Percentiles rank a stretch among this genome's conserved stretches.
Conservation (phyloP, 2,329 filamentous ascomycete genomes). For the Cladophialophora chaetospira region DNA sequence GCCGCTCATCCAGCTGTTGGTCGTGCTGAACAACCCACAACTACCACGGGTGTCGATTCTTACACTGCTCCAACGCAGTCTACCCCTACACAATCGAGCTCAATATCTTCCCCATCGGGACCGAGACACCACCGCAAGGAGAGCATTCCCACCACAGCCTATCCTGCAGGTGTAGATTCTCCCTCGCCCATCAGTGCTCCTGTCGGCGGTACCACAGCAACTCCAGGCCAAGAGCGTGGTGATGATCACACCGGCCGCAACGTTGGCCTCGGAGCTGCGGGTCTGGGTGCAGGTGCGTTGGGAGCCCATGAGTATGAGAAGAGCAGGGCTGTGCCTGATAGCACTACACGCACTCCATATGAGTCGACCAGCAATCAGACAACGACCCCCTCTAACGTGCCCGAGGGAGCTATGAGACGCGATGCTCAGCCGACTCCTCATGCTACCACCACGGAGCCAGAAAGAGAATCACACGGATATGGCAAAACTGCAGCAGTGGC, state of each 20-base stretch:
- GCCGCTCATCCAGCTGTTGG: conserved; percentile 7
- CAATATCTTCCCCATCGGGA: background rate
- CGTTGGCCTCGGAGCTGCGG: conserved; percentile 17
- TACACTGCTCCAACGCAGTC: conserved; percentile 25
- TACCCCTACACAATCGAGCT: conserved; percentile 12
- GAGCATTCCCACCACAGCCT: conserved; percentile 33
- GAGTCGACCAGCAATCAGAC: background rate
- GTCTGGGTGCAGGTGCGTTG: conserved; percentile 21
- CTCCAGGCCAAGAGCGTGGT: conserved; percentile 1
- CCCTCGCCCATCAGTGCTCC: conserved; percentile 29
- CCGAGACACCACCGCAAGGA: conserved; percentile 26
- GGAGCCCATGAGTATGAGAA: conserved; percentile 16
- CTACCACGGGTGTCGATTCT: conserved; percentile 25
- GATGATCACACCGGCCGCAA: conserved; percentile 18
- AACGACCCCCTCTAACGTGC: background rate
- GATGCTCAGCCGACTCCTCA: too few species aligned
- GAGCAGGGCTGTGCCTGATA: background rate
- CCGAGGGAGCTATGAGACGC: too few species aligned
- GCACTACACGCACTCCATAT: background rate
- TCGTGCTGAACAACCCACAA: conserved; percentile 24
- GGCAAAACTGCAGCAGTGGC: too few species aligned
- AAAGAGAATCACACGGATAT: too few species aligned
- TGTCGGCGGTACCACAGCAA: conserved; percentile 26
- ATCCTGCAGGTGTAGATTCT: conserved; percentile 28
- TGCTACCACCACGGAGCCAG: too few species aligned